Base-by-base conservation (phyloP, 805 yeast genomes). In the Candida gorgasii region DNA sequence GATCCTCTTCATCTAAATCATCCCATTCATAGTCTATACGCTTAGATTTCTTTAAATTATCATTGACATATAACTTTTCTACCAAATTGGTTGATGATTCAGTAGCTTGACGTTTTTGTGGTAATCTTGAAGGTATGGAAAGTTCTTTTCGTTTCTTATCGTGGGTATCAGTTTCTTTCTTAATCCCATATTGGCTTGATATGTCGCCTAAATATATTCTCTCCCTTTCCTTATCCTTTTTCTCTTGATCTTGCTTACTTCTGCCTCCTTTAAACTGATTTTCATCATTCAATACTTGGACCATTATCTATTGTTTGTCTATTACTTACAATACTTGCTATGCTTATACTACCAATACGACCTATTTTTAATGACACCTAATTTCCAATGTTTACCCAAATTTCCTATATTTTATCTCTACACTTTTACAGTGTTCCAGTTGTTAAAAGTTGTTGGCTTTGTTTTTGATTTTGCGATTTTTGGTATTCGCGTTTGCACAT, bases 1-100 rank as follows among this genome's bases (percentile, higher is more conserved):
- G 58, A 57, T 85, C 90, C 47, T 79, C 86, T 22, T 73, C 78
- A 55, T 85, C 93, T 46, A 84, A 66, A 59, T 84, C 88, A 56
- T 84, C 89, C 88, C 89, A 80, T 40, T 64, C 70, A 53, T 74
- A 73, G 48, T 73, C 80, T 38, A 62, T 53, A 15, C 59, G 58
- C 47, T 62, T 62, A 17, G 71, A 52, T 46, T 70, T 70, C 47
- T 70, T 70, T 54, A 61, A 62, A 45, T 57, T 46, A 18, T 48
- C 48, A 36, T 48, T 46, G 36, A 49, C 45, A 30, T 52, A 48
- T 36, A 66, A 53, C 50, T 65, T 64, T 47, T 65, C 71, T 12
- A 63, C 70, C 44, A 63, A 53, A 50, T 73, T 73, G n/a, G 77
- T 67, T 26, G 75, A 64, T 8, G 77, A 64, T 48, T 79, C 82